Evolutionary conservation across 352 stramenopile species (phyloP).

Genomic region (Pythium apleroticum): DNA sequence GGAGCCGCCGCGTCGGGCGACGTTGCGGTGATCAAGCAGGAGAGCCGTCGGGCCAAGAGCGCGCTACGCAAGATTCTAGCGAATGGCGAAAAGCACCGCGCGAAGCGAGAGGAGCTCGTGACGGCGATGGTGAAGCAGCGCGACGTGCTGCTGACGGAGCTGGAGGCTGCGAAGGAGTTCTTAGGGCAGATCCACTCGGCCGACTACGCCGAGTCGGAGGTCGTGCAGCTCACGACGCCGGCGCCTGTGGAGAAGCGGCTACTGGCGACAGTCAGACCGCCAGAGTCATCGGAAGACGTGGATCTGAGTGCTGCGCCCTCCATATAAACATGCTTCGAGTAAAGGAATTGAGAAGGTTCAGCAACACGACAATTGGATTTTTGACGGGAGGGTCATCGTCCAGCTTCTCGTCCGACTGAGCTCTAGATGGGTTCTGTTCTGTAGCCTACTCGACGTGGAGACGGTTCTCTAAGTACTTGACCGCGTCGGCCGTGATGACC

Average conservation of each 20-base stretch:
- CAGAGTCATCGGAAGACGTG: conserved; percentile 40
- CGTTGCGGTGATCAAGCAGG: conserved; percentile 57
- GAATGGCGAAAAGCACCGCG: conserved; percentile 50
- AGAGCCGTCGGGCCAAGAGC: conserved; percentile 58
- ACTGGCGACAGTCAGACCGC: conserved; percentile 51
- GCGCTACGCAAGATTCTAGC: conserved; percentile 55
- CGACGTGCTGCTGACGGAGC: conserved; percentile 56
- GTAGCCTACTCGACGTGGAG: conserved; percentile 73
- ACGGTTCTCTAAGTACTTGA: conserved; percentile 88
- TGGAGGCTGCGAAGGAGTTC: conserved; percentile 73
- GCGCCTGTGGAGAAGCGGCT: conserved; percentile 67
- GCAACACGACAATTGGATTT: conserved; percentile 2
- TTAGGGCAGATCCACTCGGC: conserved; percentile 64
- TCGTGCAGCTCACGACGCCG: conserved; percentile 50
- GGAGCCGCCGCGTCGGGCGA: conserved; percentile 33
- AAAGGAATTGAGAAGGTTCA: background rate
- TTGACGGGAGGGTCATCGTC: background rate
- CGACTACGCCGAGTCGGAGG: conserved; percentile 33
- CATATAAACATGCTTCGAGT: conserved; percentile 32
- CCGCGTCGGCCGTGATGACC: conserved; percentile 80
- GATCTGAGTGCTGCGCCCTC: conserved; percentile 50
- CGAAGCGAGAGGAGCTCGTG: conserved; percentile 56
- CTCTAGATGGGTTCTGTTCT: conserved; percentile 1
- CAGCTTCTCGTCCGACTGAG: background rate
- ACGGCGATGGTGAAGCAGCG: conserved; percentile 72